Base-by-base conservation (phyloP, 2,329 filamentous ascomycete genomes). In the Parastagonospora nodorum region DNA sequence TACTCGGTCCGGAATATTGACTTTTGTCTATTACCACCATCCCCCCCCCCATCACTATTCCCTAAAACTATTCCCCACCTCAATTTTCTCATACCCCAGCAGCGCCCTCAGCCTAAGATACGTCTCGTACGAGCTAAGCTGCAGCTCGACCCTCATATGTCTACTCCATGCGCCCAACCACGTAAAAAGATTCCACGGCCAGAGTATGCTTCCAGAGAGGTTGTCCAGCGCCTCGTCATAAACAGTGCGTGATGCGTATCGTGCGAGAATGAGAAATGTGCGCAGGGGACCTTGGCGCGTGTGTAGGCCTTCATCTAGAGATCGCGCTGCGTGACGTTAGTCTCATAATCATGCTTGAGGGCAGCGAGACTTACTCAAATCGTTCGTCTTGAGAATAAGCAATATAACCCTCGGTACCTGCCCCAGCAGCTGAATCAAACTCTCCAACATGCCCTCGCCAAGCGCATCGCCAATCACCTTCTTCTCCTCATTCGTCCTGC, bases 341-440 rank as follows among this genome's bases (percentile, higher is more conserved):
- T 27, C 39, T 27, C 38, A 30, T 29, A 29, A 29, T 11, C n/a
- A 28, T 7, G n/a, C n/a, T n/a, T n/a, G n/a, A n/a, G n/a, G n/a
- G n/a, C 10, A 39, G 16, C 14, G n/a, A 12, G 32, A 75, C 80
- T 68, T 75, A 83, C 80, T 99, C 33, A 99, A 79, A 75, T 99
- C 94, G 72, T 99, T 99, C 2, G 94, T 99, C 78, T 99, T 99
- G 55, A 99, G 82, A 60, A 99, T 97, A 27, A 99, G 80, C 10
- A 99, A 81, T 47, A 99, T 96, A 58, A 99, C 90, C 38, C 92
- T 82, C 0, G 94, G 94, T 6, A 99, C 92, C 64, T 90, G 85
- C 41, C 91, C 90, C 5, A 99, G 84, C 60, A 99, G 80, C 60
- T 92, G 87, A 7, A 99, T 90, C 6, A 99, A 81, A 64, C 97